Conservation (phyloP, 1,284 basidiomycete species). For the Ganoderma sinense region DNA sequence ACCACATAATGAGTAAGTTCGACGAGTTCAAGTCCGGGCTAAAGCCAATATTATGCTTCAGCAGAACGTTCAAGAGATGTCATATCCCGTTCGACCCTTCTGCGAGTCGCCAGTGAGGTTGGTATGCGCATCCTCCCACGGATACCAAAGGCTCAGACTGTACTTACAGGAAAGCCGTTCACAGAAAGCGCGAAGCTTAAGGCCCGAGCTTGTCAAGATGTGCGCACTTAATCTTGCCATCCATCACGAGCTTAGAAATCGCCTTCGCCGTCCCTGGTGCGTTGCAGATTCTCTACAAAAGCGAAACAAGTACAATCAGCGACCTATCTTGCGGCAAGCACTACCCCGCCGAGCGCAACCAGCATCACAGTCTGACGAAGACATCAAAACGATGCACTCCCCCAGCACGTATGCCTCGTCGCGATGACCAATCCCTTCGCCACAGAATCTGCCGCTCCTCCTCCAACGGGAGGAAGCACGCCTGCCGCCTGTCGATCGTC, state of each 20-base stretch:
- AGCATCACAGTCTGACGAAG: neutral
- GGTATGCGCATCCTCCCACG: too few species aligned
- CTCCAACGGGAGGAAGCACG: constrained; percentile 69
- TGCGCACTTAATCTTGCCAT: constrained; percentile 59
- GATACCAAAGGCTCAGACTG: too few species aligned
- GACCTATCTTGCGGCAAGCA: neutral
- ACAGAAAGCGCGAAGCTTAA: constrained; percentile 31
- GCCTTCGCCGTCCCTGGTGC: constrained; percentile 72
- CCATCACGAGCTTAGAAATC: constrained; percentile 64
- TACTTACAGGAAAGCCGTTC: too few species aligned
- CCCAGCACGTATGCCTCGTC: constrained; percentile 70
- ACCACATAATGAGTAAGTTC: too few species aligned
- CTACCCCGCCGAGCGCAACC: too few species aligned
- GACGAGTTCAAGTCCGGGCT: too few species aligned
- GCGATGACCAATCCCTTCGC: constrained; percentile 66
- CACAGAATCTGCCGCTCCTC: constrained; percentile 51
- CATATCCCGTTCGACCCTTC: too few species aligned
- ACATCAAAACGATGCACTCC: constrained; percentile 18
- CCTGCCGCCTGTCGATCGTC: constrained; percentile 61
- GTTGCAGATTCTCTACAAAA: constrained; percentile 70
- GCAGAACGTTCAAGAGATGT: too few species aligned
- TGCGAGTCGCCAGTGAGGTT: too few species aligned
- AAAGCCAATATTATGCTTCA: too few species aligned
- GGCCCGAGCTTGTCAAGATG: constrained; percentile 52
- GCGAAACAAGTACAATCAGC: neutral